These are phyloP conservation scores for Colletotrichum camelliae DNA, from an alignment of 2,329 filamentous ascomycete genomes.

Conservation along the genomic window DNA sequence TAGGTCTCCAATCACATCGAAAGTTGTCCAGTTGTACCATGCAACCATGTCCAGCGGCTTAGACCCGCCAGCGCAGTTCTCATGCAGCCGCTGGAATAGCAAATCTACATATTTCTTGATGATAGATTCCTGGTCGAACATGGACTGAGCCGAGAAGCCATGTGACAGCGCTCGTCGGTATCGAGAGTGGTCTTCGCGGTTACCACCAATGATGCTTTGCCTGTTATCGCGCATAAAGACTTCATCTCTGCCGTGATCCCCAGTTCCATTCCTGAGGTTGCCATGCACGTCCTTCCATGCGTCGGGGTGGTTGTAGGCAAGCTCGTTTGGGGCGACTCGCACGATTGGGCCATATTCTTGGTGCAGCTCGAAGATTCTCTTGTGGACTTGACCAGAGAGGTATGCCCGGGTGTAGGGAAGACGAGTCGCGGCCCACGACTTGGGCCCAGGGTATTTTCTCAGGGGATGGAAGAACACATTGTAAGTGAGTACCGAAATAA, in stretches of 20 bases:
- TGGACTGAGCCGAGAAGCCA: conserved; percentile 33
- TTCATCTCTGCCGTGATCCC: background rate
- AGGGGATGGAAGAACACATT: conserved; percentile 7
- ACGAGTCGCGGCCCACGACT: conserved; percentile 15
- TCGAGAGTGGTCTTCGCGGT: conserved; percentile 24
- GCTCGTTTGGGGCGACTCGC: conserved; percentile 50
- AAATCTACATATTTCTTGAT: conserved; percentile 32
- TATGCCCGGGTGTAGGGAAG: background rate
- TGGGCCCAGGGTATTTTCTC: background rate
- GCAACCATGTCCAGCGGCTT: conserved; percentile 1
- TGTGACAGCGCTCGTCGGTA: conserved; percentile 29
- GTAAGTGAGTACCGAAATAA: background rate
- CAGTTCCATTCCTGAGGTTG: conserved; percentile 13
- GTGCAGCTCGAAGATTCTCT: conserved; percentile 36
- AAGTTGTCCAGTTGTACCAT: conserved; percentile 29
- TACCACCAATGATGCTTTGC: conserved; percentile 10
- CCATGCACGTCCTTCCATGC: conserved; percentile 47
- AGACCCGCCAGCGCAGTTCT: background rate
- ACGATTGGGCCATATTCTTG: conserved; percentile 48
- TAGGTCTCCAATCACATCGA: conserved; percentile 35
- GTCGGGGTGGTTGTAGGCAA: conserved; percentile 43
- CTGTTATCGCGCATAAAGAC: background rate
- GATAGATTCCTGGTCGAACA: conserved; percentile 22
- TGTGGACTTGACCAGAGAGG: conserved; percentile 17
- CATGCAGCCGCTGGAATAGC: conserved; percentile 34